Conservation (phyloP, 345 rosid species). For the Salix udensis region DNA sequence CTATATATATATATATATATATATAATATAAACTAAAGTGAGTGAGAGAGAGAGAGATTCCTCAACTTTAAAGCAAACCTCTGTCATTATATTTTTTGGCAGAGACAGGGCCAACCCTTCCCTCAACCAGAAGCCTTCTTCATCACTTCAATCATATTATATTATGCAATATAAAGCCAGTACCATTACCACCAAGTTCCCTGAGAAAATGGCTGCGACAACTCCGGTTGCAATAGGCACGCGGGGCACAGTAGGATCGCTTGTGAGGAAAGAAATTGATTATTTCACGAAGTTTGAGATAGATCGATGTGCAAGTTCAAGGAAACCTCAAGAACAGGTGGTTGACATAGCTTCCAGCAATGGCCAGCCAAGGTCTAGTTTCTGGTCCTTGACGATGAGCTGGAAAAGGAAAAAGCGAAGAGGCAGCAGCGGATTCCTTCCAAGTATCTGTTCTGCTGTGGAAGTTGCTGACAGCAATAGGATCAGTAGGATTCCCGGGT, state of each 20-base stretch:
- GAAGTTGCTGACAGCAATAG: constrained; percentile 43
- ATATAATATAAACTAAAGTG: neutral
- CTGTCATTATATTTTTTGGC: constrained; percentile 1
- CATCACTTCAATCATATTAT: neutral
- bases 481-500: constrained; percentile 34
- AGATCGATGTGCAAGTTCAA: constrained; percentile 20
- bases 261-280: constrained; percentile 71
- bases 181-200: constrained; percentile 16
- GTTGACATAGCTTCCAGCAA: constrained; percentile 24
- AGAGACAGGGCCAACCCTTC: constrained; percentile 22
- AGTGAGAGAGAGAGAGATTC: neutral
- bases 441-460: constrained; percentile 51
- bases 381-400: constrained; percentile 46
- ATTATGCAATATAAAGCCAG: constrained; percentile 27
- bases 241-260: constrained; percentile 76
- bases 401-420: constrained; percentile 59
- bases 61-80: constrained; percentile 12
- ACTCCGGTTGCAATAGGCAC: constrained; percentile 72
- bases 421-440: constrained; percentile 33
- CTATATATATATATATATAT: neutral
- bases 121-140: constrained; percentile 39
- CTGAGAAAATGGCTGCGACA: constrained; percentile 40
- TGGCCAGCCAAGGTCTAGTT: constrained; percentile 35
- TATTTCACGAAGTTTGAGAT: constrained; percentile 48
- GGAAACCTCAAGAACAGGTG: constrained; percentile 24